Evolutionary conservation across 768 basidiomycete species (phyloP), one percentile per base, ranked within the genome.

Genomic region (Leccinellum albellum): DNA sequence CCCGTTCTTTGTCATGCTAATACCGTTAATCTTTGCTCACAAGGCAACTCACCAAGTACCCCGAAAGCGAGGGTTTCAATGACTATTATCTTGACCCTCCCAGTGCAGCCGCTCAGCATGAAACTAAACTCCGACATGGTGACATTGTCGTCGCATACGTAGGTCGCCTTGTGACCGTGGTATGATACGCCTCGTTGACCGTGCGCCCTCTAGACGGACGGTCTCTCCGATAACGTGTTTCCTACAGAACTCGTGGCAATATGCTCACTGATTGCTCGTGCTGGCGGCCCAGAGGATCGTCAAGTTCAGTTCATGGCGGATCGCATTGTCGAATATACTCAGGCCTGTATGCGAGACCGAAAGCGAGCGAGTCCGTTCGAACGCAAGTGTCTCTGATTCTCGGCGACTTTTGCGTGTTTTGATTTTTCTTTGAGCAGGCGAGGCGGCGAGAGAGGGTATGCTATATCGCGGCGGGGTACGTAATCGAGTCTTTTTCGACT

Each of bases 241-340:
- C 79, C 85, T 12, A 70, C 81, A 7, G 91, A 94, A 62, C 79
- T 93, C 60, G 74, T 81, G 26, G 78, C 83, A 35, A 86, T 94
- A 51, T 89, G 88, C 63, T 79, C 83, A 3, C 75, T 91, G 1
- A 82, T 84, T 13, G 78, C 82, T 20, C 81, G 87, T 12, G 68
- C 77, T 48, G 79, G 78, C 14, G 79, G 76, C 4, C 64, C 82
- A 1, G 89, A 90, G 59, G 81, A 81, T 35, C 70, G 76, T 31
- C 83, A 84, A 65, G 87, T 84, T 3, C 85, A 91, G 65, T 73
- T 74, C 14, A 86, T 93, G 70, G 87, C 91, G 7, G 84, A 91
- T 64, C 80, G 84, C 21, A 75, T 91, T 50, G 83, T 91, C 3
- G 79, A 86, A 32, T 87, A 88, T 64, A 81, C 91, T 3, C 78